These are phyloP conservation scores for Melanomma pulvis-pyrius DNA, from an alignment of 495 filamentous ascomycete genomes.

Conservation along the genomic window DNA sequence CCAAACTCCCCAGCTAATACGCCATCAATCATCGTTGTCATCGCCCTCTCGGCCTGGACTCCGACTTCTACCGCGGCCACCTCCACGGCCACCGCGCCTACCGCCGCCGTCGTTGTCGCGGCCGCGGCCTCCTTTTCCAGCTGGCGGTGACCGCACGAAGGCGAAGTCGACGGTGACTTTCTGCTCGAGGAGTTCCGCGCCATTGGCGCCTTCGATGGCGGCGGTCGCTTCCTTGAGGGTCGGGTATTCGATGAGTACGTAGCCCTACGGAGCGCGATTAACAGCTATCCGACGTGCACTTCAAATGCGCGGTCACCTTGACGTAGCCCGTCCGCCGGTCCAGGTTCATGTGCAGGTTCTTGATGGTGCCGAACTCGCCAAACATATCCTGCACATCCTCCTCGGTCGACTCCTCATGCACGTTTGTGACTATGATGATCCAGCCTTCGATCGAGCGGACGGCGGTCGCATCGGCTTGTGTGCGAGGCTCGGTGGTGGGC, in stretches of 20 bases:
- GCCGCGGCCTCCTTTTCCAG: conserved; percentile 54
- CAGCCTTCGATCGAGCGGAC: conserved; percentile 98
- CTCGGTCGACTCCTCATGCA: conserved; percentile 96
- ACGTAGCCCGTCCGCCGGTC: conserved; percentile 96
- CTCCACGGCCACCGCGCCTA: conserved; percentile 54
- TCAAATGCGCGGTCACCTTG: conserved; percentile 64
- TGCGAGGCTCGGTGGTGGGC: conserved; percentile 64
- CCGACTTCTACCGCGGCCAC: conserved; percentile 57
- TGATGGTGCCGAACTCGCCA: conserved; percentile 94
- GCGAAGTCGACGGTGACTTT: conserved; percentile 92
- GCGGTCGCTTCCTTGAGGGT: conserved; percentile 83
- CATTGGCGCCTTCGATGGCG: conserved; percentile 82
- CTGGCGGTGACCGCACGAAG: conserved; percentile 89
- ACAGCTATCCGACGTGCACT: conserved; percentile 2
- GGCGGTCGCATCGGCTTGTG: conserved; percentile 77
- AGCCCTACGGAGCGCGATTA: conserved; percentile 62
- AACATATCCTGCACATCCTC: conserved; percentile 94
- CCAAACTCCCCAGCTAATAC: not conserved
- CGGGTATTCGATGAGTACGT: conserved; percentile 90
- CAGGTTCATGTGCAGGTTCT: conserved; percentile 93
- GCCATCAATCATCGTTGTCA: conserved; percentile 25
- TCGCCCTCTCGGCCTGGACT: conserved; percentile 50
- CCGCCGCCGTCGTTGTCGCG: conserved; percentile 57
- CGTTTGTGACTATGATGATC: conserved; percentile 96
- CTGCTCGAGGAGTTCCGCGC: conserved; percentile 86